Percentiles rank a stretch among this genome's conserved stretches.
These are phyloP conservation scores for Russula sp. DNA, from an alignment of 768 basidiomycete genomes.

Conservation along the genomic window DNA sequence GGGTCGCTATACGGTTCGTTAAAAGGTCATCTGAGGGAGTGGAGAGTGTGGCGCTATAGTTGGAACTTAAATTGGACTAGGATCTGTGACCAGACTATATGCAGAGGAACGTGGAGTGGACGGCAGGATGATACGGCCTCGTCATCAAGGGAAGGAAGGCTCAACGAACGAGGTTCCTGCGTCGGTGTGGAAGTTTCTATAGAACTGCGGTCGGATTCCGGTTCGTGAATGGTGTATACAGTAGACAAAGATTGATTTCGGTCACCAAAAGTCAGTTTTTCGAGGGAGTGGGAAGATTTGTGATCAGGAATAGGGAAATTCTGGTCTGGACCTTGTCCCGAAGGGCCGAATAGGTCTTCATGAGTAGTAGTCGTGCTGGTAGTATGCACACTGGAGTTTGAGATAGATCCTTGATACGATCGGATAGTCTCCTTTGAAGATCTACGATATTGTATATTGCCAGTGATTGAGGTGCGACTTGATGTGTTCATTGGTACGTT, in stretches of 20 bases:
- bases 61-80: constrained; percentile 33
- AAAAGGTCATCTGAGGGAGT: no score
- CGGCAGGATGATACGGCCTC: constrained; percentile 35
- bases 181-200: constrained; percentile 36
- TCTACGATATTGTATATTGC: not conserved
- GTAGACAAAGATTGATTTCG: constrained; percentile 35
- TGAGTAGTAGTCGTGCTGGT: not conserved
- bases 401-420: not conserved
- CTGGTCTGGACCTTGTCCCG: not conserved
- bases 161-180: constrained; percentile 25
- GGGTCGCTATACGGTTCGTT: no score
- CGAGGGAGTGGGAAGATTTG: constrained; percentile 33
- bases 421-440: not conserved
- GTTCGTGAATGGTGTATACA: constrained; percentile 40
- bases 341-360: not conserved
- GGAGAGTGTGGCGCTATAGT: no score
- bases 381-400: not conserved
- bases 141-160: constrained; percentile 34
- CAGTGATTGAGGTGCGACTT: not conserved
- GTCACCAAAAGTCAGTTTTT: constrained; percentile 29
- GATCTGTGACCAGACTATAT: constrained; percentile 46
- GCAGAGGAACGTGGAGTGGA: constrained; percentile 72
- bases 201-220: constrained; percentile 30
- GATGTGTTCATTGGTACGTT: not conserved
- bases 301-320: constrained; percentile 32